Conservation (phyloP, 2,329 filamentous ascomycete genomes). For the Trichoderma lentiforme region DNA sequence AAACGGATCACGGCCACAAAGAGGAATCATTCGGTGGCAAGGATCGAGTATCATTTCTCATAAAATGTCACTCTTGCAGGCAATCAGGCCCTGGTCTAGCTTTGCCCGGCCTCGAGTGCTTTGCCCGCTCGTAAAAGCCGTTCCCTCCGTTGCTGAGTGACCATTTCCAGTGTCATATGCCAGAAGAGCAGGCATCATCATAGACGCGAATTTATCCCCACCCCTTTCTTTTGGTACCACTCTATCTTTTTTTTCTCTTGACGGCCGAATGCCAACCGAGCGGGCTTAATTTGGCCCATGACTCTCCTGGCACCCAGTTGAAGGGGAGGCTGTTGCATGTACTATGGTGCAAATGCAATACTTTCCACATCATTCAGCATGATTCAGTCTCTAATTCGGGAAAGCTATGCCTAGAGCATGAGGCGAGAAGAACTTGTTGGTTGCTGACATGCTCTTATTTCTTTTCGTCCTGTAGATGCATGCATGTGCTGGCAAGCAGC, state of each 20-base stretch:
- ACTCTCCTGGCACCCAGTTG: neutral
- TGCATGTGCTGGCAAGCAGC: too few relatives aligned
- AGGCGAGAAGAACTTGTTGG: too few relatives aligned
- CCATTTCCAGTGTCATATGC: neutral
- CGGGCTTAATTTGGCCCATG: neutral
- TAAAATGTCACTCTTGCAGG: neutral
- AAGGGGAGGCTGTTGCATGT: neutral
- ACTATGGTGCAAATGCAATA: neutral
- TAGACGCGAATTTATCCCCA: neutral
- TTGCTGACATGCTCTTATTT: too few relatives aligned
- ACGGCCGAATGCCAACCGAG: neutral
- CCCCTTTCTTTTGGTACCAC: neutral
- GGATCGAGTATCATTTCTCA: neutral
- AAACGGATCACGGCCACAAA: neutral
- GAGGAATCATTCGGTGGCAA: neutral
- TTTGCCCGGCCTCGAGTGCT: accelerated
- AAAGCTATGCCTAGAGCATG: too few relatives aligned
- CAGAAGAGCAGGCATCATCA: neutral
- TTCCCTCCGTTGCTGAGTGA: neutral
- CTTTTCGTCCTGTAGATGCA: too few relatives aligned
- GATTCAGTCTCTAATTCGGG: too few relatives aligned
- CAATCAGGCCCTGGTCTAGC: neutral
- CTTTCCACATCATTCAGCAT: too few relatives aligned
- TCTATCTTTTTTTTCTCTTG: neutral
- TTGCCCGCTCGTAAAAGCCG: neutral